Conservation (phyloP, 345 rosid genomes). For the Rhizophora mangle region DNA sequence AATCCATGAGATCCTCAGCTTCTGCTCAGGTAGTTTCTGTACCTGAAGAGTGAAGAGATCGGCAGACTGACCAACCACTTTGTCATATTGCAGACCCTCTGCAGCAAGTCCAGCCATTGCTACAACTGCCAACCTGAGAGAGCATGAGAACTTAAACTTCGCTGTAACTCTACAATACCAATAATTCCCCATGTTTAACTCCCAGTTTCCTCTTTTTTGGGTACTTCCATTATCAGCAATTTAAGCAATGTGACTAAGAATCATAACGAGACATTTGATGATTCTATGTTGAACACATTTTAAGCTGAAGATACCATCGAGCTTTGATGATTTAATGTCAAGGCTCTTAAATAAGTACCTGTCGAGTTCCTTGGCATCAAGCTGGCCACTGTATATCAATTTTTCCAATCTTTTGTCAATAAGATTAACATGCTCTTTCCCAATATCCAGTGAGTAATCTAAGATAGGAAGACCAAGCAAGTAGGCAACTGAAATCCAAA, state of each 20-base stretch:
- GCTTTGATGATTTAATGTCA: neutral
- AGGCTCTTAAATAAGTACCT: conserved; percentile 38
- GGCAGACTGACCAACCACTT: conserved; percentile 94
- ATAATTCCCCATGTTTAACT: no score
- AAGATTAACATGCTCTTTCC: conserved; percentile 92
- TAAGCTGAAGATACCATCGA: no score
- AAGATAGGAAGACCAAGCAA: conserved; percentile 84
- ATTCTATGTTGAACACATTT: no score
- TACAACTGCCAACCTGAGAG: conserved; percentile 68
- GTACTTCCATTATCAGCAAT: no score
- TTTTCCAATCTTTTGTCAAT: conserved; percentile 74
- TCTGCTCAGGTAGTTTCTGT: conserved; percentile 3
- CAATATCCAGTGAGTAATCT: conserved; percentile 85
- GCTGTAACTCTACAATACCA: neutral
- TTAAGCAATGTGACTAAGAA: no score
- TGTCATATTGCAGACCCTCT: conserved; percentile 84
- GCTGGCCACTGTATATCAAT: conserved; percentile 83
- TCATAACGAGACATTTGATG: no score
- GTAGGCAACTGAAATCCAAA: conserved; percentile 58
- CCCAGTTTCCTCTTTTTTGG: no score
- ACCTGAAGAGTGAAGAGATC: conserved; percentile 99
- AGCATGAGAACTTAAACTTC: neutral
- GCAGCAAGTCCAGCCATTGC: conserved; percentile 98
- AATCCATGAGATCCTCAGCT: neutral
- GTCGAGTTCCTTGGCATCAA: conserved; percentile 80